Conservation (phyloP, 352 stramenopile genomes). For the Peronospora belbahrii region DNA sequence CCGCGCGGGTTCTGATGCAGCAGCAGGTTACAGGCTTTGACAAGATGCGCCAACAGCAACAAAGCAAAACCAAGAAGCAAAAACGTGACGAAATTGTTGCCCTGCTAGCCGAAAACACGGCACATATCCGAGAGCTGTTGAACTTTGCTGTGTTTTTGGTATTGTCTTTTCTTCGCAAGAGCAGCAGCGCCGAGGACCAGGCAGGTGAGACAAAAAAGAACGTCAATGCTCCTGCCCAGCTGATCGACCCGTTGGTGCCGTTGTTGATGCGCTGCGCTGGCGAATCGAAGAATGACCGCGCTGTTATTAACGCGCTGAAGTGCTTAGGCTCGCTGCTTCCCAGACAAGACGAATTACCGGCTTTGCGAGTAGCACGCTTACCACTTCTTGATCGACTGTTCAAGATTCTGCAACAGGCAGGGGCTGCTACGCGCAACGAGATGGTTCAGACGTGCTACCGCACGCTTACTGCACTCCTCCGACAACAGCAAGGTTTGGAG, state of each 20-base stretch:
- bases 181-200: constrained; percentile 16
- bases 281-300: constrained; percentile 88
- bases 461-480: constrained; percentile 87
- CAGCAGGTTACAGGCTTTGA: constrained; percentile 76
- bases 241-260: constrained; percentile 90
- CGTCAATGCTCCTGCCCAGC: constrained; percentile 25
- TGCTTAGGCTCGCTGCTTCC: constrained; percentile 85
- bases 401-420: constrained; percentile 86
- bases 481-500: constrained; percentile 34
- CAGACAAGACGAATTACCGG: constrained; percentile 80
- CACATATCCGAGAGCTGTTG: constrained; percentile 76
- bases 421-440: constrained; percentile 89
- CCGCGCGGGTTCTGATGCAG: constrained; percentile 51
- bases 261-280: constrained; percentile 88
- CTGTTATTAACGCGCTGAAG: constrained; percentile 90
- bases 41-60: constrained; percentile 38
- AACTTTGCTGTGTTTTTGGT: constrained; percentile 78
- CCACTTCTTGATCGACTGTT: constrained; percentile 88
- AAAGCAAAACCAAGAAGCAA: constrained; percentile 37
- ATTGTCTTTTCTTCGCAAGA: constrained; percentile 56
- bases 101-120: constrained; percentile 31
- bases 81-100: constrained; percentile 28
- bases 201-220: constrained; percentile 14
- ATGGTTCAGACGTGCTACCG: constrained; percentile 94
- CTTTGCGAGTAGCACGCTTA: constrained; percentile 70